Evolutionary conservation across 2,329 filamentous ascomycete genomes (phyloP), one percentile per base, ranked within the genome.

Genomic region (Pestalotiopsis sp.): DNA sequence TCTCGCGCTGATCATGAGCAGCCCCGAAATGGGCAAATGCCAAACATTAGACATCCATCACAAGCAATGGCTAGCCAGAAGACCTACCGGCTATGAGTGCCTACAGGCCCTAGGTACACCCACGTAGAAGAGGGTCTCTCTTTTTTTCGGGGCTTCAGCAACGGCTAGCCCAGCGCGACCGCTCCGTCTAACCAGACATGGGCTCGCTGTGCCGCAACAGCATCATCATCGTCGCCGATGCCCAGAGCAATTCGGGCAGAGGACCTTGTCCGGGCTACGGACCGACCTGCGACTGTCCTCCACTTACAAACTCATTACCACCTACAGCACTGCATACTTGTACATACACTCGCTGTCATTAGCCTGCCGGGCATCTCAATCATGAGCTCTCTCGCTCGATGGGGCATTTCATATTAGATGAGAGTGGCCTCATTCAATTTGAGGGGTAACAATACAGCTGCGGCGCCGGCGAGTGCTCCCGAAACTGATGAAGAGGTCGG

Each of bases 381-480:
- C 52, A 58, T 14, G 57, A 66, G 45, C 31, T 36, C 31, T 36
- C 31, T 9, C 64, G 31, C 36, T 39, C 31, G 20, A 45, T 66
- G 64, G 45, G 60, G 64, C 52, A 49, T 36, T 23, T n/a, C n/a
- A 36, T 25, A 66, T 66, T 58, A 36, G 57, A 57, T 57, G n/a
- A 20, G 20, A 56, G 57, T 59, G 20, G 38, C 13, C 62, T 39
- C 27, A 45, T 25, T 66, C 45, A 58, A 49, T 36, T 60, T 59
- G 64, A 66, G 64, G 64, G 64, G 64, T 66, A 23, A 27, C 20
- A 36, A 36, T 52, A 31, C 36, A 60, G 20, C 23, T 60, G 64
- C 64, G 36, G 25, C 52, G 64, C n/a, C 64, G 64, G 64, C 39
- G 64, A 59, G 58, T 56, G 64, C 36, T 66, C 64, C 64, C 52